Percentiles rank a stretch among this genome's conserved stretches.
Evolutionary conservation across 1,284 basidiomycete genomes (phyloP).

Genomic region (Paramarasmius palmivorus): DNA sequence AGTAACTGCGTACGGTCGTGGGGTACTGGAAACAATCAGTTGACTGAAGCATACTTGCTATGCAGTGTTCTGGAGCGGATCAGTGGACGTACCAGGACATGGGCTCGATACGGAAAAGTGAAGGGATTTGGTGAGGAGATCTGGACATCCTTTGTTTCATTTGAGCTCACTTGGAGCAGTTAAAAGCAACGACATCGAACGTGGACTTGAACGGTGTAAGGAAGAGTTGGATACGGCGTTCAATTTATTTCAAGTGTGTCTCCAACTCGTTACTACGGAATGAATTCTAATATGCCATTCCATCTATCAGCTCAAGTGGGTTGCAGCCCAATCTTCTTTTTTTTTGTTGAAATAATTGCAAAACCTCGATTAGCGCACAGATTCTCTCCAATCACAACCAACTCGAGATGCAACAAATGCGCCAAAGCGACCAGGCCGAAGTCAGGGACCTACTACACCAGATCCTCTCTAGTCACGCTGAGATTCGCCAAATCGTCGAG

Average conservation of each 20-base stretch:
- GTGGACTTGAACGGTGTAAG: slow-evolving; percentile 41
- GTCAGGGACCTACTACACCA: slow-evolving; percentile 36
- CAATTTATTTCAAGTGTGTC: slow-evolving; percentile 27
- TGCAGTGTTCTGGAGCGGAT: slow-evolving; percentile 40
- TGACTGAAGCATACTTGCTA: neutral
- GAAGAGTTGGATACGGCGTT: slow-evolving; percentile 42
- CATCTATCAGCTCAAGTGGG: too few relatives aligned
- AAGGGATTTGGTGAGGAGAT: slow-evolving; percentile 40
- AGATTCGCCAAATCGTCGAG: slow-evolving; percentile 35
- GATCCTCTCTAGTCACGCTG: slow-evolving; percentile 35
- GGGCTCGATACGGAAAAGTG: slow-evolving; percentile 36
- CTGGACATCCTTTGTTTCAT: slow-evolving; percentile 1
- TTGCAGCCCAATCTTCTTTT: too few relatives aligned
- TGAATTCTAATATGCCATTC: too few relatives aligned
- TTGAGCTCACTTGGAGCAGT: slow-evolving; percentile 31
- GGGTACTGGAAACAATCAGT: neutral
- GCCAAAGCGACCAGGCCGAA: slow-evolving; percentile 32
- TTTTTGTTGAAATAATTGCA: too few relatives aligned
- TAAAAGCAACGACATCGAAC: slow-evolving; percentile 43
- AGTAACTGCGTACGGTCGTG: slow-evolving; percentile 38
- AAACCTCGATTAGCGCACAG: slow-evolving; percentile 17
- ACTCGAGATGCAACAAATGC: slow-evolving; percentile 32
- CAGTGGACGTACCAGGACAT: slow-evolving; percentile 33
- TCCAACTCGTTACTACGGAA: too few relatives aligned
- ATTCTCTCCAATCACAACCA: slow-evolving; percentile 34